These are phyloP conservation scores for Xylaria sp. DNA, from an alignment of 2,329 filamentous ascomycete genomes.

Conservation along the genomic window DNA sequence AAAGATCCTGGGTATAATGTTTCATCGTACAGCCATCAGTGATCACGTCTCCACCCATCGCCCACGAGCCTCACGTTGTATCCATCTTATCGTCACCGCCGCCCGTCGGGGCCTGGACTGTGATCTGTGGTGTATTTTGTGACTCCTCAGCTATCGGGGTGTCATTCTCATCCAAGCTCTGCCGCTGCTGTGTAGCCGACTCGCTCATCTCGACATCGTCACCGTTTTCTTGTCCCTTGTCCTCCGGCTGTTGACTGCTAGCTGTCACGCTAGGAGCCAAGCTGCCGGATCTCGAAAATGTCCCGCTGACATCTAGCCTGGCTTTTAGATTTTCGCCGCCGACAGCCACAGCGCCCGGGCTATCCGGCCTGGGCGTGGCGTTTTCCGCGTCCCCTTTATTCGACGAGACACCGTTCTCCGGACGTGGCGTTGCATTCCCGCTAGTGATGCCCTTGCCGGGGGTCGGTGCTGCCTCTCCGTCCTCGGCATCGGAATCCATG, in stretches of 20 bases:
- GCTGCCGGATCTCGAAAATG: constrained; percentile 54
- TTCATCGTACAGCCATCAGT: constrained; percentile 32
- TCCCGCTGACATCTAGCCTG: constrained; percentile 44
- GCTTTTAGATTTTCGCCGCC: constrained; percentile 51
- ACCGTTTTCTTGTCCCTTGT: constrained; percentile 45
- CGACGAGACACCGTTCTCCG: constrained; percentile 52
- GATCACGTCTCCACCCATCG: neutral
- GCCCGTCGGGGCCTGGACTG: constrained; percentile 59
- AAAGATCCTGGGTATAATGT: constrained; percentile 42
- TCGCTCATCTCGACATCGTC: constrained; percentile 51
- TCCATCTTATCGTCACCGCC: constrained; percentile 72
- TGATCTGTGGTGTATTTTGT: constrained; percentile 55
- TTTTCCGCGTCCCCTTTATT: constrained; percentile 46
- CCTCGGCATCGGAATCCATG: constrained; percentile 75
- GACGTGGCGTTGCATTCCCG: constrained; percentile 61
- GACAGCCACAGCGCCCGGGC: constrained; percentile 47
- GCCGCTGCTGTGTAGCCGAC: constrained; percentile 49
- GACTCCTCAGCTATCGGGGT: constrained; percentile 48
- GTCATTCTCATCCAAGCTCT: constrained; percentile 42
- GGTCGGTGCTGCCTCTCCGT: constrained; percentile 55
- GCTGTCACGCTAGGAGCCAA: constrained; percentile 48
- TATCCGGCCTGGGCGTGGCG: constrained; percentile 55
- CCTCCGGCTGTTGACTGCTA: constrained; percentile 52
- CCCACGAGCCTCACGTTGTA: constrained; percentile 53
- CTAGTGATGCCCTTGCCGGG: constrained; percentile 55